Conservation (phyloP, 2,329 filamentous ascomycete species). For the Penicillium glabrum region DNA sequence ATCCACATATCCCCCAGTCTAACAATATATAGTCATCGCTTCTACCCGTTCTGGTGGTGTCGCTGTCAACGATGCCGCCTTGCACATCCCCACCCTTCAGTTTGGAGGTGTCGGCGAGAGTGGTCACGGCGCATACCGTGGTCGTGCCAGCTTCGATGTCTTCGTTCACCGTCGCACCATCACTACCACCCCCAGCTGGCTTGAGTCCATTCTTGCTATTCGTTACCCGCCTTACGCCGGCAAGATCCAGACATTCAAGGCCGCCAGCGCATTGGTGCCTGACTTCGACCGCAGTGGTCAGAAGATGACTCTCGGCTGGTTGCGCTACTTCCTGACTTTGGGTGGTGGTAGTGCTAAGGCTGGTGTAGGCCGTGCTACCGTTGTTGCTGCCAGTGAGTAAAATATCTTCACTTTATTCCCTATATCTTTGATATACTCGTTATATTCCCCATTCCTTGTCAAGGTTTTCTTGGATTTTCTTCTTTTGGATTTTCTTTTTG, state of each 20-base stretch:
- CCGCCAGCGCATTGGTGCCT: conserved; percentile 54
- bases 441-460: conserved; percentile 5
- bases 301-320: conserved; percentile 39
- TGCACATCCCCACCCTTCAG: conserved; percentile 70
- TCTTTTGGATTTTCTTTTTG: background rate
- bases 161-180: conserved; percentile 62
- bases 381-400: conserved; percentile 43
- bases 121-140: conserved; percentile 74
- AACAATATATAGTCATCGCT: conserved; percentile 52
- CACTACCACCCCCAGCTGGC: conserved; percentile 60
- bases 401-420: background rate
- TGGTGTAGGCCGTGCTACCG: conserved; percentile 35
- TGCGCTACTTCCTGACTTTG: conserved; percentile 41
- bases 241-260: conserved; percentile 54
- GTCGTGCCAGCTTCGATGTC: conserved; percentile 65
- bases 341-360: conserved; percentile 41
- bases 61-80: conserved; percentile 58
- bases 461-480: background rate
- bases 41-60: conserved; percentile 68
- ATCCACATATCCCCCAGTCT: background rate
- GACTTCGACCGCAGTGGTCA: conserved; percentile 62
- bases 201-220: conserved; percentile 57
- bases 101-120: conserved; percentile 84
- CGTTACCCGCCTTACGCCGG: conserved; percentile 62
- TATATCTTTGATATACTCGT: background rate